Evolutionary conservation across 108 stramenopile species (phyloP).

Genomic region (Hondaea fermentalgiana): DNA sequence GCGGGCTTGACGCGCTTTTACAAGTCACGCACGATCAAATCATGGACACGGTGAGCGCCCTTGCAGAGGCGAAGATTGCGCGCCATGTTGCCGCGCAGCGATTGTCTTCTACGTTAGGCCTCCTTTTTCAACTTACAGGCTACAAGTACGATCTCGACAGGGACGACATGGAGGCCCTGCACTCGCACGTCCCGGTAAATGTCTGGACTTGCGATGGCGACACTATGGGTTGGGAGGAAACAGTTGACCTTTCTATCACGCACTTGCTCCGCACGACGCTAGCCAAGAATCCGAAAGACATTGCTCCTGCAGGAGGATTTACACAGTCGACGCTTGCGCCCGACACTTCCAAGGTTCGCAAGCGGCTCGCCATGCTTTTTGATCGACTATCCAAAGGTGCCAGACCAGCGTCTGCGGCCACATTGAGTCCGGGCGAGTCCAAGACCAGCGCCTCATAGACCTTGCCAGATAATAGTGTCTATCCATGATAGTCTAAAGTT

Average conservation of each 20-base stretch:
- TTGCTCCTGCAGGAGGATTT: neutral
- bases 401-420: neutral
- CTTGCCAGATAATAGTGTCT: no score
- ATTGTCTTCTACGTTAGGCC: constrained; percentile 14
- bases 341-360: constrained; percentile 38
- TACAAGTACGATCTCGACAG: constrained; percentile 21
- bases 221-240: constrained; percentile 51
- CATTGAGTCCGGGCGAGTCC: no score
- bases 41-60: constrained; percentile 15
- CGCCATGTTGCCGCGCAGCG: neutral
- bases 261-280: constrained; percentile 42
- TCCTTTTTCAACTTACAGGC: constrained; percentile 24
- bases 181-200: constrained; percentile 28
- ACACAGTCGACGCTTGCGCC: neutral
- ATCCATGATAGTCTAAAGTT: no score
- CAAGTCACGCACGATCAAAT: constrained; percentile 40
- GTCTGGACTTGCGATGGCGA: constrained; percentile 15
- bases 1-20: constrained; percentile 34
- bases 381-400: constrained; percentile 39
- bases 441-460: no score
- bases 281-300: constrained; percentile 33
- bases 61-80: constrained; percentile 22
- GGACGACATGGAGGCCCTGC: constrained; percentile 23
- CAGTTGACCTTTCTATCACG: constrained; percentile 34
- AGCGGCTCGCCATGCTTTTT: constrained; percentile 37